Evolutionary conservation across 371 early-diverging fungal genomes (phyloP).

Genomic region (Parasitella parasitica): DNA sequence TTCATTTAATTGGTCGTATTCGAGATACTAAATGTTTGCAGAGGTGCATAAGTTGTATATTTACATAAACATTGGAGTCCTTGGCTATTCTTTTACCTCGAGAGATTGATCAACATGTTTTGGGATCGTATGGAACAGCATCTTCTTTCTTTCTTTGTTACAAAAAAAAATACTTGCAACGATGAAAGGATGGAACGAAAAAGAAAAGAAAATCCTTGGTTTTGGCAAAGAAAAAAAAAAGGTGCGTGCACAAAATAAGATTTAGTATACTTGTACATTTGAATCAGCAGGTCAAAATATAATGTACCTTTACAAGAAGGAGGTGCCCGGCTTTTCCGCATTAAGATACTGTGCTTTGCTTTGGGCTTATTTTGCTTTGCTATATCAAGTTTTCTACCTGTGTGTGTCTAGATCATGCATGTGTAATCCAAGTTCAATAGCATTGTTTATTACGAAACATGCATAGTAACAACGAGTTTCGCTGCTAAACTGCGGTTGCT

Average conservation of each 20-base stretch:
- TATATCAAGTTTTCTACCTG: background rate
- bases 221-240: background rate
- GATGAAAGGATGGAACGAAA: background rate
- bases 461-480: too few relatives aligned
- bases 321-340: background rate
- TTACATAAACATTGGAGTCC: background rate
- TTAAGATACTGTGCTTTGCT: background rate
- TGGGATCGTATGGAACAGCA: slow-evolving; percentile 10
- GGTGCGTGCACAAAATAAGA: background rate
- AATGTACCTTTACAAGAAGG: background rate
- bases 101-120: slow-evolving; percentile 38
- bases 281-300: background rate
- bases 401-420: too few relatives aligned
- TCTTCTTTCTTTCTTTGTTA: too few relatives aligned
- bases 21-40: background rate
- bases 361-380: background rate
- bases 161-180: too few relatives aligned
- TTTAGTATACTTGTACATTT: background rate
- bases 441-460: too few relatives aligned
- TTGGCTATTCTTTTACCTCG: too few relatives aligned
- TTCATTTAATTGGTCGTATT: slow-evolving; percentile 8
- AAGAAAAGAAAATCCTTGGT: background rate
- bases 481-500: too few relatives aligned
- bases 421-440: too few relatives aligned
- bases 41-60: background rate